Evolutionary conservation across 2,329 filamentous ascomycete species (phyloP), one percentile per base, ranked within the genome.

Genomic region (Arthrobotrys musiformis): DNA sequence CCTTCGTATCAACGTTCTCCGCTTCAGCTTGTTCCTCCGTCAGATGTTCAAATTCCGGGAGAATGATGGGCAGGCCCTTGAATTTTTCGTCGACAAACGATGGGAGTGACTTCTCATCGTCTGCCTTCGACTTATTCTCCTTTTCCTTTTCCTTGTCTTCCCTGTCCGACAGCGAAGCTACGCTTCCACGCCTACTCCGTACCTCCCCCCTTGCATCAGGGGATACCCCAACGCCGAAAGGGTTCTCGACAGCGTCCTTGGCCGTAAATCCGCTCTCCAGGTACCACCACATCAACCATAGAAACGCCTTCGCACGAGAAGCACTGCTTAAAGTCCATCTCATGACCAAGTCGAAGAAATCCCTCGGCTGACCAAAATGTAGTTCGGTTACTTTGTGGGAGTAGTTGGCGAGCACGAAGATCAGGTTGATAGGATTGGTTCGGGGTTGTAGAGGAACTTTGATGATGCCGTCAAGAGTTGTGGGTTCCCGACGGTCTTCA

Each of bases 211-310:
- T 13, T 17, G 24, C 24, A 42, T 66, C 64, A 0, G 80, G 66
- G 83, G 82, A n/a, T 15, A 70, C 86, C 13, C 80, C 80, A 8
- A 76, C 83, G 0, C 95, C 95, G 81, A 97, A 99, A 0, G 95
- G 95, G 81, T 99, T 99, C 80, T 92, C 91, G 56, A 93, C 88
- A 50, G 93, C 94, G 69, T 92, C 93, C 81, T 97, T 92, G 80
- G 91, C 90, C 0, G 92, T 92, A 80, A 97, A 98, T 82, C 97
- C 93, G 28, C 94, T 97, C 83, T 99, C 95, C 17, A 99, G 88
- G 82, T 99, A 98, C 86, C 95, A 97, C 95, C 95, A 99, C 90
- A 99, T 96, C 79, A 99, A 86, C 95, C 95, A 99, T 19, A 99
- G 85, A 81, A 99, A 99, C 0, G 94, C 94, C 50, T 86, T 90